Conservation (phyloP, 2,329 filamentous ascomycete species). For the Aspergillus ibericus region DNA sequence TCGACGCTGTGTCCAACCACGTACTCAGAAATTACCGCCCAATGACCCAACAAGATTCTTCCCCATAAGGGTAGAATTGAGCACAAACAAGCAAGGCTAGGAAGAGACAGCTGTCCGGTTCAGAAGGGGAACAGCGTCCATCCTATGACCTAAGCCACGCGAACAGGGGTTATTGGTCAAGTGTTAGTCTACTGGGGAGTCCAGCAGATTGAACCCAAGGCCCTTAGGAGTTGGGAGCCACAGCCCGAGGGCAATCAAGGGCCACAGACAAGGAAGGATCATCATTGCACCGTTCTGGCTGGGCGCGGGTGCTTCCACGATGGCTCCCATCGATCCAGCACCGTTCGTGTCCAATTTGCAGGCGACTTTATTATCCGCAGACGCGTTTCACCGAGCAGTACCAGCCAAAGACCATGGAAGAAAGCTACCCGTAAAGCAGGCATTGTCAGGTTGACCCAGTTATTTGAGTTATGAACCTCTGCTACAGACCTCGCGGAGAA, state of each 20-base stretch:
- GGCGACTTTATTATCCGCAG: neutral
- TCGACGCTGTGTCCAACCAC: neutral
- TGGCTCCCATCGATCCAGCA: neutral
- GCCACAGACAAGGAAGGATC: neutral
- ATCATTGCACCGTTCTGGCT: neutral
- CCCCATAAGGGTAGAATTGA: neutral
- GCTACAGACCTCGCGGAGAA: constrained; percentile 11
- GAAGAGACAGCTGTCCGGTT: neutral
- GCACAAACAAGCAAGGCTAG: neutral
- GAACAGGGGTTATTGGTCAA: neutral
- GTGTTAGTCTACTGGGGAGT: neutral
- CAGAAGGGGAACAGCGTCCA: neutral
- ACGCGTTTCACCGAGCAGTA: neutral
- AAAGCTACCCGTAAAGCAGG: neutral
- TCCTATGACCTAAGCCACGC: constrained; percentile 1
- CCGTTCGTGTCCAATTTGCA: neutral
- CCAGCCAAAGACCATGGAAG: neutral
- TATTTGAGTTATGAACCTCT: neutral
- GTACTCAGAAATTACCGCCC: neutral
- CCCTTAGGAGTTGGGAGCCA: neutral
- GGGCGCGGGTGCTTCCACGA: neutral
- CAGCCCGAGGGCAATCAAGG: neutral
- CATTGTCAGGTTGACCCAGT: neutral
- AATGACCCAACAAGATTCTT: neutral
- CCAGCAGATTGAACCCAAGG: neutral